A percentile compares a stretch with the other conserved stretches of the same genome.
Conservation (phyloP, 257 asterid genomes). For the Solanum paucissectum region DNA sequence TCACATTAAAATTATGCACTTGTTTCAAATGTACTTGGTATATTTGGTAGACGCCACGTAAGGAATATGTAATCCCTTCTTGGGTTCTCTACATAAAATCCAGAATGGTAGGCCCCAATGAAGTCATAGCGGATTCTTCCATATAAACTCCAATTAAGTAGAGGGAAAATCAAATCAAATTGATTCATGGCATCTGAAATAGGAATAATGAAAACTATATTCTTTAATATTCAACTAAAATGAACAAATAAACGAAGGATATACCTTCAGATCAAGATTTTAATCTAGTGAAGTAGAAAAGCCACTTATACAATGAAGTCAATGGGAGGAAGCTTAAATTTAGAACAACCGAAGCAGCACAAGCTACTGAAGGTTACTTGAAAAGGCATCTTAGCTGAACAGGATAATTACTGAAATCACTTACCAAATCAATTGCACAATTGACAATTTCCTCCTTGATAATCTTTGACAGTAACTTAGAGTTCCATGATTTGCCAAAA, state of each 20-base stretch:
- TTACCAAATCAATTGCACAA: conserved; percentile 53
- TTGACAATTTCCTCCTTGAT: conserved; percentile 38
- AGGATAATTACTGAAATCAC: conserved; percentile 1
- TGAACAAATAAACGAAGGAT: neutral
- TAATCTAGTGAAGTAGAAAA: neutral
- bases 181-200: neutral
- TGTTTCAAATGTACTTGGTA: neutral
- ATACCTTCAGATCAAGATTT: neutral
- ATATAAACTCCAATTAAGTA: neutral
- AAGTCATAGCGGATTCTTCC: neutral
- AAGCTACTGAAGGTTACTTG: neutral
- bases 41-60: neutral
- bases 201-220: neutral
- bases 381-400: neutral
- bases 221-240: neutral
- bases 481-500: conserved; percentile 62
- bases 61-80: neutral
- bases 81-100: neutral
- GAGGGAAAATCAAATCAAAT: neutral
- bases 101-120: neutral
- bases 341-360: neutral
- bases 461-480: conserved; percentile 38
- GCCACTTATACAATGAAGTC: neutral
- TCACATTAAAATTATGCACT: neutral
- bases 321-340: neutral